Evolutionary conservation across 345 rosid genomes (phyloP).

Genomic region (Camelina hispida): DNA sequence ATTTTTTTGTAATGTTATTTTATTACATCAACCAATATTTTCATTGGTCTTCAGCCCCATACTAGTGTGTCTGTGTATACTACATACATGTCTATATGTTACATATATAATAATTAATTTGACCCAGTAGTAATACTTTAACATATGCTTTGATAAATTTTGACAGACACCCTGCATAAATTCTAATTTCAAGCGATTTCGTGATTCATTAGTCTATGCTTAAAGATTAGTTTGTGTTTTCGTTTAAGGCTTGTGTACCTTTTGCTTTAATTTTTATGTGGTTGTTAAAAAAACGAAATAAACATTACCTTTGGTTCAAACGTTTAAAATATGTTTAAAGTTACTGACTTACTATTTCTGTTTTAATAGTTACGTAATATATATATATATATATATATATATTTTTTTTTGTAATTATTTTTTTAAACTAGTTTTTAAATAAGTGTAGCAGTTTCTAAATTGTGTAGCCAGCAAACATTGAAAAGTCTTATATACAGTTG

Average conservation of each 20-base stretch:
- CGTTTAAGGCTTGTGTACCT: neutral
- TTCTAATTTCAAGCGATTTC: neutral
- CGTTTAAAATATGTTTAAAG: neutral
- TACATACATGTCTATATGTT: neutral
- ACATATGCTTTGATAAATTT: neutral
- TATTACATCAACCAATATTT: neutral
- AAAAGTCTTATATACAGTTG: neutral
- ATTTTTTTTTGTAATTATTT: no score
- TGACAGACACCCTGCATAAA: neutral
- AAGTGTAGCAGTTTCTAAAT: neutral
- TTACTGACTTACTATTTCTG: neutral
- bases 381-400: no score
- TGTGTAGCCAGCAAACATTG: neutral
- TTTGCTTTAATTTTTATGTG: neutral
- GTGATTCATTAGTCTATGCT: neutral
- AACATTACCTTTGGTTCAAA: neutral
- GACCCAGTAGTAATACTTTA: no score
- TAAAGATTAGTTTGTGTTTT: no score
- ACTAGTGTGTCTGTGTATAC: neutral
- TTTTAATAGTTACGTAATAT: neutral
- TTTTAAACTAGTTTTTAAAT: neutral
- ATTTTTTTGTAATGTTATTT: conserved; percentile 15
- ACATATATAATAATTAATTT: neutral
- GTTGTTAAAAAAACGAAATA: neutral
- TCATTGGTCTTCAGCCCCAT: conserved; percentile 9